Evolutionary conservation across 2,329 filamentous ascomycete genomes (phyloP), one percentile per base, ranked within the genome.

Genomic region (Emericellopsis cladophorae): DNA sequence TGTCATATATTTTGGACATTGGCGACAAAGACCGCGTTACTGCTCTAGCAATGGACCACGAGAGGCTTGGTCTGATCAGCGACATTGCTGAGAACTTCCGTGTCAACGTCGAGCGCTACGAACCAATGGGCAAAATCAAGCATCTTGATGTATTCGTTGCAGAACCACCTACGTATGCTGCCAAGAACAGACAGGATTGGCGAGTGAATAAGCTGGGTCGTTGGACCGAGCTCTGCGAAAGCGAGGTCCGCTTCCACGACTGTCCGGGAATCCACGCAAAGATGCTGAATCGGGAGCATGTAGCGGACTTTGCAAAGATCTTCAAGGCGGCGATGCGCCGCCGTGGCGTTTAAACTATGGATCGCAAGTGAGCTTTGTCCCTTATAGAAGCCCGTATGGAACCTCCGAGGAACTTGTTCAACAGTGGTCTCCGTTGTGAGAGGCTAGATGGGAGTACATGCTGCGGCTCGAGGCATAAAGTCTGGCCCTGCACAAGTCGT

Each of bases 1-100:
- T 44, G 36, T 42, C 42, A 2, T 15, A 44, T 34, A 31, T 44
- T 15, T 31, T 44, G 14, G 18, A 31, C 5, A 39, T 44, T 23
- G 40, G 40, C 12, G 42, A 44, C 24, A 12, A 9, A 10, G 42
- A 44, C 23, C 40, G 42, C 6, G 40, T 36, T 16, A 7, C 22
- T 2, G 42, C 39, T 8, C 29, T 45, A 8, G 44, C 44, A 7
- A 29, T 45, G n/a, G 39, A 45, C 39, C 9, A 10, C 10, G 24
- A 39, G 4, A 15, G 42, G 4, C 39, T 45, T 12, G 44, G 32
- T n/a, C 42, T 43, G 8, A 42, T 45, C 24, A 31, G 37, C n/a
- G 44, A 44, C 24, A 43, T 45, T 34, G 44, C 42, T 3, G 41
- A 44, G 33, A 45, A 44, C 33, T 45, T 45, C 26, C 29, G 42